A percentile compares a stretch with the other conserved stretches of the same genome.
These are phyloP conservation scores for Penstemon barbatus DNA, from an alignment of 257 asterid genomes.

Conservation along the genomic window DNA sequence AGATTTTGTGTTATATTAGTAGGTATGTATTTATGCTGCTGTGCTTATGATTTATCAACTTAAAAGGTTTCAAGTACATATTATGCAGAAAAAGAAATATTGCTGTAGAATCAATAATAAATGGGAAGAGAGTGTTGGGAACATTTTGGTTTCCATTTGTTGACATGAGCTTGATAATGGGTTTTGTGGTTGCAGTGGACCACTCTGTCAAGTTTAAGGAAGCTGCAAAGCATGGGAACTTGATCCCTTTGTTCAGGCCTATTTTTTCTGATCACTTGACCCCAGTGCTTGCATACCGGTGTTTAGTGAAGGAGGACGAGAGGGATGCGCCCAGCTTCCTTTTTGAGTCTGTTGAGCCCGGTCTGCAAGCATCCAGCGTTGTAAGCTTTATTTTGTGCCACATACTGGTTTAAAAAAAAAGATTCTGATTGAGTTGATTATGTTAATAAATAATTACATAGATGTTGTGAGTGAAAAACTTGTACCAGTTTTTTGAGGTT, in stretches of 20 bases:
- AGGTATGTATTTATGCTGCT: not conserved
- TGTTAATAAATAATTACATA: not conserved
- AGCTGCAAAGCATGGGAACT: constrained; percentile 80
- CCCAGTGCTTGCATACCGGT: constrained; percentile 93
- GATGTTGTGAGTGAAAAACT: not conserved
- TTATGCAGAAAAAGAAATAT: not conserved
- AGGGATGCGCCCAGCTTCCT: constrained; percentile 98
- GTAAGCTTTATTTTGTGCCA: constrained; percentile 45
- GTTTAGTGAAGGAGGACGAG: constrained; percentile 90
- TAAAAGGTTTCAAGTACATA: not conserved
- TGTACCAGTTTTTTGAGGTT: constrained; percentile 13
- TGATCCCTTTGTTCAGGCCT: constrained; percentile 76
- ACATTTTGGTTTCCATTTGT: constrained; percentile 17
- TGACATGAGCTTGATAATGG: constrained; percentile 12
- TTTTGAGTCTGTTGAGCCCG: constrained; percentile 88
- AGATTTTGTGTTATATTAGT: not conserved
- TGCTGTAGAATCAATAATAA: not conserved
- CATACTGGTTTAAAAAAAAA: constrained; percentile 2
- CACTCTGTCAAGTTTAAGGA: constrained; percentile 81
- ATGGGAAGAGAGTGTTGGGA: constrained; percentile 8
- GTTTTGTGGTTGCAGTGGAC: constrained; percentile 47
- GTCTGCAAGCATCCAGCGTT: constrained; percentile 66
- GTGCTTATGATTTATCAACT: not conserved
- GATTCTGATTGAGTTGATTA: constrained; percentile 7
- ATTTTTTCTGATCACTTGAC: constrained; percentile 91